Percentiles rank a stretch among this genome's conserved stretches.
phyloP scores from a whole-genome alignment of 2,329 filamentous ascomycete genomes.

The Botrytis cinerea region DNA sequence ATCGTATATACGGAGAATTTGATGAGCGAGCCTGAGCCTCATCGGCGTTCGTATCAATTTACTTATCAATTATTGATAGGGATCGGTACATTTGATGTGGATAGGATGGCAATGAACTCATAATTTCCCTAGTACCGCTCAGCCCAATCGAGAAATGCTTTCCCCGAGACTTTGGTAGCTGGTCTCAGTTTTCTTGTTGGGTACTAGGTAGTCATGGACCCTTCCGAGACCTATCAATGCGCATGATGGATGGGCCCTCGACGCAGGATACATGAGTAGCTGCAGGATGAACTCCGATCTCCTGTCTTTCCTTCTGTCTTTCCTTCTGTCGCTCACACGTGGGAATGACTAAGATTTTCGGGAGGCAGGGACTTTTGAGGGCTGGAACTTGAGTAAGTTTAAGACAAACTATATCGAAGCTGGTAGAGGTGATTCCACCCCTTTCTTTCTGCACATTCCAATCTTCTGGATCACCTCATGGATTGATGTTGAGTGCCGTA shows the following conservation, averaged over 20 bases:
- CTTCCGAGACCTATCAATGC: constrained; percentile 16
- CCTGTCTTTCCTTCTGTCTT: constrained; percentile 8
- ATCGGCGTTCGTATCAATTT: constrained; percentile 15
- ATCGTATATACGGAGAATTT: constrained; percentile 1
- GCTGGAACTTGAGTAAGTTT: constrained; percentile 18
- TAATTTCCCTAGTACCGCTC: background rate
- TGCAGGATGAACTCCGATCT: constrained; percentile 10
- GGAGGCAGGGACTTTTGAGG: background rate
- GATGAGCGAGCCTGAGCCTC: constrained; percentile 20
- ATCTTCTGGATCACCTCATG: constrained; percentile 15
- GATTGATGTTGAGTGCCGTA: constrained; percentile 5
- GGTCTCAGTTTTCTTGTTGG: constrained; percentile 14
- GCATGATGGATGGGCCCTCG: background rate
- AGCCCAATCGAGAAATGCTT: background rate
- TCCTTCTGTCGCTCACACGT: constrained; percentile 17
- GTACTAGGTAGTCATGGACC: constrained; percentile 7
- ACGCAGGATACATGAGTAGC: background rate
- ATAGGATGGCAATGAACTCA: constrained; percentile 2
- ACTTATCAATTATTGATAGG: constrained; percentile 21
- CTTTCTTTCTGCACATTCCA: constrained; percentile 9
- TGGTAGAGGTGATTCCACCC: constrained; percentile 4
- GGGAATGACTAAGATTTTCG: constrained; percentile 20
- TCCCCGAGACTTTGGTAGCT: constrained; percentile 12
- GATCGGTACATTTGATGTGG: constrained; percentile 7
- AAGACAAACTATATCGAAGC: constrained; percentile 14